phyloP scores from a whole-genome alignment of 169 alveolate species.

The Cryptosporidium parvum region DNA sequence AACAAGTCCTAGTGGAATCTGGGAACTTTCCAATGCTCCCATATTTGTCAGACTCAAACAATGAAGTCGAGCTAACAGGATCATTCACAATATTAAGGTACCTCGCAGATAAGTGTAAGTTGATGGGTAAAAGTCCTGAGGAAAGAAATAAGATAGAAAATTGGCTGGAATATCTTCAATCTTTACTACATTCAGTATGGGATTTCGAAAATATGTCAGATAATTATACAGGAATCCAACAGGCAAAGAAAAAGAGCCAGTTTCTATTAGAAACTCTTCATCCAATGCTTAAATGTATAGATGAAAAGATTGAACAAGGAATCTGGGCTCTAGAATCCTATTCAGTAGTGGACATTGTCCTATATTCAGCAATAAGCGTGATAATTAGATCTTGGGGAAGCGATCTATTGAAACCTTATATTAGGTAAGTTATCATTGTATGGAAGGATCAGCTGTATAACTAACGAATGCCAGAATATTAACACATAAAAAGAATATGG shows the following conservation, averaged over 20 bases:
- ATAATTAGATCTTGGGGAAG: conserved; percentile 35
- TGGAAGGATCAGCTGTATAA: not conserved
- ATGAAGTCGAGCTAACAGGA: conserved; percentile 62
- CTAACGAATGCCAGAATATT: not conserved
- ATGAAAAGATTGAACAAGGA: conserved; percentile 32
- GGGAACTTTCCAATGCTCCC: conserved; percentile 74
- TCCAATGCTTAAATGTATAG: conserved; percentile 45
- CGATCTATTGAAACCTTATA: conserved; percentile 38
- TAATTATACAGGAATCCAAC: conserved; percentile 17
- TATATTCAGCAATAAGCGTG: conserved; percentile 52
- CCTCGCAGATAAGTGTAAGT: conserved; percentile 49
- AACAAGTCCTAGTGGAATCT: conserved; percentile 42
- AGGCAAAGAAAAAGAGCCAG: conserved; percentile 41
- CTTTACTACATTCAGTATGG: conserved; percentile 51
- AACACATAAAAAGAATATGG: conserved; percentile 40
- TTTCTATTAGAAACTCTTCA: conserved; percentile 54
- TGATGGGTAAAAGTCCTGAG: conserved; percentile 41
- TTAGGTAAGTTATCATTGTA: conserved; percentile 9
- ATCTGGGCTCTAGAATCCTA: conserved; percentile 29
- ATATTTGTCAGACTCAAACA: conserved; percentile 63
- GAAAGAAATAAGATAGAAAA: conserved; percentile 39
- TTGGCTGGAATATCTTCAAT: conserved; percentile 60
- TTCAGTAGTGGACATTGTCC: conserved; percentile 35
- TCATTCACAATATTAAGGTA: conserved; percentile 68
- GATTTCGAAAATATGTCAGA: conserved; percentile 35